Conservation (phyloP, 129 eudicot genomes). For the Pittosporum tobira region DNA sequence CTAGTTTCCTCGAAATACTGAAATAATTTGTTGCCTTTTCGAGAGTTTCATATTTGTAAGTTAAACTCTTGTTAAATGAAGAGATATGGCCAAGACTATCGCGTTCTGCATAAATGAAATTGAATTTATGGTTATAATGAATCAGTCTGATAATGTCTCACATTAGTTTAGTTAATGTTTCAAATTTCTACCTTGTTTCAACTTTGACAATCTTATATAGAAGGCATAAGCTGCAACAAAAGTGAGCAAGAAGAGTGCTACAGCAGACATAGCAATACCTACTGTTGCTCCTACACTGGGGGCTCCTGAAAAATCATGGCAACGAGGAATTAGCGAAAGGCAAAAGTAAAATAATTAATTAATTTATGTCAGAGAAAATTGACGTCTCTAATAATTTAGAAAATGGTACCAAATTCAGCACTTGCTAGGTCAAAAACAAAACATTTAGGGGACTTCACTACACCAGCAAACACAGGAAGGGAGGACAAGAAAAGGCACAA, state of each 20-base stretch:
- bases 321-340: background rate
- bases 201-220: constrained; percentile 31
- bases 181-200: constrained; percentile 35
- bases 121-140: background rate
- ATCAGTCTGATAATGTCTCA: background rate
- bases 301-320: constrained; percentile 29
- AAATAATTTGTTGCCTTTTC: constrained; percentile 78
- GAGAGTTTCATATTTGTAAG: constrained; percentile 60
- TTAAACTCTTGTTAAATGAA: constrained; percentile 56
- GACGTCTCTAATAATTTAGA: constrained; percentile 10
- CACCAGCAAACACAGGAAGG: too few relatives aligned
- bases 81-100: constrained; percentile 47
- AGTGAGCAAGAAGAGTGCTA: constrained; percentile 52
- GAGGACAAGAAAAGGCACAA: constrained; percentile 11
- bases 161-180: background rate
- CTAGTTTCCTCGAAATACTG: constrained; percentile 46
- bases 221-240: constrained; percentile 40
- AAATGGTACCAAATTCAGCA: constrained; percentile 3
- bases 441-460: background rate
- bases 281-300: constrained; percentile 36
- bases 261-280: constrained; percentile 50
- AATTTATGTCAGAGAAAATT: constrained; percentile 2
- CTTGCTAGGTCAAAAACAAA: constrained; percentile 3
- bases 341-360: background rate
- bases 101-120: constrained; percentile 32